phyloP scores from a whole-genome alignment of 306 rosid genomes.

The Arachis hypogaea region DNA sequence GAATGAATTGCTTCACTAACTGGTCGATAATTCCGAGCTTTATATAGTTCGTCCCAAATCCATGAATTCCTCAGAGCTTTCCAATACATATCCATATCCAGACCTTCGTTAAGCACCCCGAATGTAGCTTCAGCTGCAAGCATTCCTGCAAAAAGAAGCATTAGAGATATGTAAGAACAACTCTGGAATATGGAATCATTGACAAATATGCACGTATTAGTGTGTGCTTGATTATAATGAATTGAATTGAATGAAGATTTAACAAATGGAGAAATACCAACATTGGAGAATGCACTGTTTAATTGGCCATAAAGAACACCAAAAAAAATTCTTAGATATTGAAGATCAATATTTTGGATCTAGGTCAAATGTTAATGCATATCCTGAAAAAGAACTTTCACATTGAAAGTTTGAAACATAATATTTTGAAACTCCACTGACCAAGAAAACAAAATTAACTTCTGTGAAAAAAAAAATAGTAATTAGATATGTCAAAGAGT shows the following conservation, averaged over 20 bases:
- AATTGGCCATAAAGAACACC: not conserved
- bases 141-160: slow-evolving; percentile 67
- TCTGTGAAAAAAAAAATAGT: not conserved
- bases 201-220: slow-evolving; percentile 1
- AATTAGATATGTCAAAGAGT: slow-evolving; percentile 16
- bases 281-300: not conserved
- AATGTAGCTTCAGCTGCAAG: slow-evolving; percentile 92
- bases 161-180: slow-evolving; percentile 7
- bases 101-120: slow-evolving; percentile 60
- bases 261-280: slow-evolving; percentile 16
- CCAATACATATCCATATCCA: slow-evolving; percentile 76
- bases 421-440: slow-evolving; percentile 16
- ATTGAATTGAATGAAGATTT: slow-evolving; percentile 4
- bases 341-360: slow-evolving; percentile 6
- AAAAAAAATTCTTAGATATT: slow-evolving; percentile 21
- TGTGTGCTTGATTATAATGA: slow-evolving; percentile 33
- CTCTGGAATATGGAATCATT: slow-evolving; percentile 15
- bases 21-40: slow-evolving; percentile 80
- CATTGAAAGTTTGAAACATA: not conserved
- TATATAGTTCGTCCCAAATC: slow-evolving; percentile 91
- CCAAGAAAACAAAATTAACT: slow-evolving; percentile 28
- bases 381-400: slow-evolving; percentile 20
- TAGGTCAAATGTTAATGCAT: slow-evolving; percentile 21
- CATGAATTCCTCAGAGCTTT: slow-evolving; percentile 76
- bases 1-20: slow-evolving; percentile 53